These are phyloP conservation scores for Cadophora sp. DNA, from an alignment of 2,329 filamentous ascomycete genomes.

Conservation along the genomic window DNA sequence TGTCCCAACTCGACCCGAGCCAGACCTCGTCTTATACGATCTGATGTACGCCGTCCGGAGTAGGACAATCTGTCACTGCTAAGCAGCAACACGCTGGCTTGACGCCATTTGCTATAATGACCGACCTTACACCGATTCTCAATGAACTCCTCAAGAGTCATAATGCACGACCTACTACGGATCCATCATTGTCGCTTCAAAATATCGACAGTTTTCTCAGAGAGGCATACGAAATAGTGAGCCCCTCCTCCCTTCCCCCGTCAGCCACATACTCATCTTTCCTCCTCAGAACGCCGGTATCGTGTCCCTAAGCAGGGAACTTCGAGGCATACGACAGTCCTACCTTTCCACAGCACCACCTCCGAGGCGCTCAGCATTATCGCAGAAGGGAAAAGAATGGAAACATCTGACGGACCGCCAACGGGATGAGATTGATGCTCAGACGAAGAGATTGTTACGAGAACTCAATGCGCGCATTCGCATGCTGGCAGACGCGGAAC, in stretches of 20 bases:
- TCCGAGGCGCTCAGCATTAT: slow-evolving; percentile 50
- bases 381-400: slow-evolving; percentile 40
- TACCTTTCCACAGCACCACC: slow-evolving; percentile 85
- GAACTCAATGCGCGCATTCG: slow-evolving; percentile 84
- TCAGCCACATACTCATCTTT: background rate
- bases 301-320: slow-evolving; percentile 76
- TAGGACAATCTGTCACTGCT: background rate
- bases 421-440: slow-evolving; percentile 84
- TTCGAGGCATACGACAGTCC: slow-evolving; percentile 82
- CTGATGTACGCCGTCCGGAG: background rate
- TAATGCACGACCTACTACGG: slow-evolving; percentile 55
- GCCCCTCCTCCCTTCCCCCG: slow-evolving; percentile 37
- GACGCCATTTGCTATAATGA: slow-evolving; percentile 46
- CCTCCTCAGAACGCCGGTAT: slow-evolving; percentile 81
- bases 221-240: slow-evolving; percentile 91
- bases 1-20: background rate
- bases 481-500: slow-evolving; percentile 80
- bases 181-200: slow-evolving; percentile 47
- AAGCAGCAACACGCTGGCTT: background rate
- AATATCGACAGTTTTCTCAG: slow-evolving; percentile 86
- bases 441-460: slow-evolving; percentile 84
- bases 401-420: slow-evolving; percentile 73
- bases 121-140: slow-evolving; percentile 72
- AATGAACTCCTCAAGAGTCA: slow-evolving; percentile 70
- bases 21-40: background rate